phyloP scores from a whole-genome alignment of 345 rosid species.

The Melaleuca quinquenervia region DNA sequence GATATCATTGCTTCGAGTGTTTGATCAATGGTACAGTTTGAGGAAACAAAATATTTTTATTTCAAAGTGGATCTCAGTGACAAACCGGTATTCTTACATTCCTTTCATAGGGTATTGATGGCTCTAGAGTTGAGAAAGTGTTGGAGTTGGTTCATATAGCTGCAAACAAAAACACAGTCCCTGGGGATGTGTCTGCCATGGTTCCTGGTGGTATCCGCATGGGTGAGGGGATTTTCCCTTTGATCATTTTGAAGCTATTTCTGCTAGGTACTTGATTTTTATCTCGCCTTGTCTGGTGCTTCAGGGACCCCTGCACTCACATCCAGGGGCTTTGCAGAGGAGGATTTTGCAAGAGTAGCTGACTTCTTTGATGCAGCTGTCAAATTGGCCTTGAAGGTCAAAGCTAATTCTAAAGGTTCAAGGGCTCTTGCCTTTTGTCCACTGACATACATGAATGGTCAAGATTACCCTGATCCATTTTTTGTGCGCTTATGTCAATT shows the following conservation, averaged over 20 bases:
- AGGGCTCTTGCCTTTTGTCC: not conserved
- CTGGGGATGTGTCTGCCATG: conserved; percentile 98
- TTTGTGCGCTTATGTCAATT: not conserved
- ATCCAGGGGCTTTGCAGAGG: conserved; percentile 84
- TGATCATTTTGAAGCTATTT: not conserved
- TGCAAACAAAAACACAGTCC: conserved; percentile 91
- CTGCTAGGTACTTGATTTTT: not conserved
- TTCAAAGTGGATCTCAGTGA: not conserved
- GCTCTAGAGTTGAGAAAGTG: conserved; percentile 93
- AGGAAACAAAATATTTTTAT: not conserved
- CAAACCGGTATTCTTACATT: not conserved
- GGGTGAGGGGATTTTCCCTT: conserved; percentile 39
- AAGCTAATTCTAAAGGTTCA: conserved; percentile 57
- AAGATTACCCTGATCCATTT: not conserved
- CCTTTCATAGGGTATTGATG: conserved; percentile 71
- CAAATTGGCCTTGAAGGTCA: conserved; percentile 69
- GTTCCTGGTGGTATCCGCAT: conserved; percentile 96
- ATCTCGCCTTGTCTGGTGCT: conserved; percentile 4
- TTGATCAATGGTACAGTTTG: not conserved
- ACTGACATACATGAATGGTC: not conserved
- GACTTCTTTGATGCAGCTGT: conserved; percentile 83
- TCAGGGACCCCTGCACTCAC: conserved; percentile 96
- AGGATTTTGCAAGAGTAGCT: conserved; percentile 85
- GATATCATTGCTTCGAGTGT: not conserved
- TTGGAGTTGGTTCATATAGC: conserved; percentile 86